Conservation (phyloP, 1,284 basidiomycete species). For the Acaromyces ingoldii region DNA sequence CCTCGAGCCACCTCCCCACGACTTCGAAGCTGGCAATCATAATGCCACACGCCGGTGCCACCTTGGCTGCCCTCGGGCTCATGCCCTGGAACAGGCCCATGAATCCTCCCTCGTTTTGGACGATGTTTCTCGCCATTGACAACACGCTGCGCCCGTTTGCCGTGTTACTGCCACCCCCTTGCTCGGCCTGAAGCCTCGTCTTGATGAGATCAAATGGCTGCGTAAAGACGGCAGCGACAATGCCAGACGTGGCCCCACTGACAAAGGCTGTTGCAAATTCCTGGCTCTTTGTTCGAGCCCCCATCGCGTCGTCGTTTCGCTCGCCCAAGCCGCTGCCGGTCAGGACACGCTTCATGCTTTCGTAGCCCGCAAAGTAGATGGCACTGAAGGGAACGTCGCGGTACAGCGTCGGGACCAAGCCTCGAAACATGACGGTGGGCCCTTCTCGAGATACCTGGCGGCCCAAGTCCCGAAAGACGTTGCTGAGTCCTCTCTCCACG, state of each 20-base stretch:
- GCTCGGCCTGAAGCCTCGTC: constrained; percentile 68
- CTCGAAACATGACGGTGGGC: constrained; percentile 73
- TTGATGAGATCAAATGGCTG: constrained; percentile 96
- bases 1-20: constrained; percentile 42
- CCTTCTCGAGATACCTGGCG: constrained; percentile 54
- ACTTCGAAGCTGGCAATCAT: constrained; percentile 95
- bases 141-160: neutral
- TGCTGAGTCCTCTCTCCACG: constrained; percentile 3
- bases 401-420: constrained; percentile 86
- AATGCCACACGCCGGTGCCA: constrained; percentile 96
- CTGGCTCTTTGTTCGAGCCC: no score
- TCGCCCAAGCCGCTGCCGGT: constrained; percentile 53
- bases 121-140: constrained; percentile 58
- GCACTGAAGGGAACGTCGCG: constrained; percentile 96
- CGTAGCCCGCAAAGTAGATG: constrained; percentile 68
- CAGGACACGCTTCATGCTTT: constrained; percentile 47
- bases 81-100: constrained; percentile 78
- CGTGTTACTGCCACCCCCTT: neutral
- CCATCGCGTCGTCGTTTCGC: constrained; percentile 20
- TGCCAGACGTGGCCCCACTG: constrained; percentile 63
- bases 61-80: constrained; percentile 83
- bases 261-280: constrained; percentile 72
- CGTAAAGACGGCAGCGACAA: constrained; percentile 75
- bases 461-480: constrained; percentile 30
- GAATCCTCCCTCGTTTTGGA: constrained; percentile 69